Base-by-base conservation (phyloP, 257 asterid genomes). In the Scutellaria galericulata region DNA sequence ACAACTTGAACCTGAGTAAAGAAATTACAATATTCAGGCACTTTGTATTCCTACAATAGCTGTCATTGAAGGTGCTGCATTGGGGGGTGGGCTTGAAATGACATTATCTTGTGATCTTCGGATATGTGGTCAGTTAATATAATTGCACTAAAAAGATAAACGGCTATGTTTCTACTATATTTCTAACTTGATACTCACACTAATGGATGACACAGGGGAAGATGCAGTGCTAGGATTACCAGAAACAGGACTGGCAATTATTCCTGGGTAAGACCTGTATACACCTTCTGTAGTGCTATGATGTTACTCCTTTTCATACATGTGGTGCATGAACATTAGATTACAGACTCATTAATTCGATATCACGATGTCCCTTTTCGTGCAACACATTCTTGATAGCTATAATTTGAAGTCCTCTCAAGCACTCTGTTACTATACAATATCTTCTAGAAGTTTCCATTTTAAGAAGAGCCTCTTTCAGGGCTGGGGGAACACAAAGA, bases 11-110 rank as follows among this genome's bases (percentile, higher is more conserved):
- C 53, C 63, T 72, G 46, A 70, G 59, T 73, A 48, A 66, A 62
- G 50, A 54, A 42, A 71, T 70, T 24, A 64, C 54, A 18, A 22
- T 74, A 41, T 71, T 66, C 85, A 93, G 97, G 90, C 76, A 64
- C 90, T 94, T 75, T 60, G 70, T 72, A 83, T 91, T 77, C 98
- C 98, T 45, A 88, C 97, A 18, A 88, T 94, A 77, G 98, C 97
- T 60, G 96, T 88, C 56, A 83, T 94, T 56, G 98, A 94, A 83
- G 98, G 98, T 62, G 87, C 77, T 68, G 96, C 98, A 39, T 75
- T 94, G 76, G 98, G 98, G 22, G 98, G 98, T 75, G 98, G 97
- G 40, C 85, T 94, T 64, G 98, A 94, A 87, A 85, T 94, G 97
- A 90, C 98, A 27, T 76, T 94, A 82, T 89, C 96, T 68, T 94